A percentile compares a stretch with the other conserved stretches of the same genome.
Evolutionary conservation across 108 stramenopile species (phyloP).

Genomic region (Bacterosira constricta): DNA sequence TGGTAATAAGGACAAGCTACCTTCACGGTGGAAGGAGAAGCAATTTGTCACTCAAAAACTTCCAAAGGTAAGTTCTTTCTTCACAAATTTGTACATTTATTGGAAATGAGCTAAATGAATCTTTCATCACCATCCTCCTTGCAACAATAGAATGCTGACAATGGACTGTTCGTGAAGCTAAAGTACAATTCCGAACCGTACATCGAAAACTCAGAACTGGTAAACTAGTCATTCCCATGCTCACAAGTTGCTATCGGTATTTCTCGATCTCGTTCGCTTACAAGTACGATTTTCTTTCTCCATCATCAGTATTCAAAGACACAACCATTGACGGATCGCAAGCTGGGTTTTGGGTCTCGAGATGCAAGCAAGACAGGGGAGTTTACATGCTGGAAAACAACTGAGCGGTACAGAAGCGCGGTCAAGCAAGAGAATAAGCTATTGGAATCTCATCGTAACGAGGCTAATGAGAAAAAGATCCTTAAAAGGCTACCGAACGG

Average conservation of each 20-base stretch:
- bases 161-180: conserved; percentile 63
- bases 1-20: conserved; percentile 43
- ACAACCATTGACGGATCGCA: conserved; percentile 53
- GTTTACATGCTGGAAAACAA: conserved; percentile 55
- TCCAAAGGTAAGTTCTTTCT: conserved; percentile 32
- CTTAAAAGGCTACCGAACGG: conserved; percentile 16
- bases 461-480: conserved; percentile 28
- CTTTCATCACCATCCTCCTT: not conserved
- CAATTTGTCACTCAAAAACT: conserved; percentile 47
- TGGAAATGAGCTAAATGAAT: not conserved
- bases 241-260: not conserved
- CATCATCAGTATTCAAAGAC: conserved; percentile 52
- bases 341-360: conserved; percentile 63
- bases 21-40: conserved; percentile 62
- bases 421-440: conserved; percentile 53
- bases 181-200: conserved; percentile 62
- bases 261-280: not conserved
- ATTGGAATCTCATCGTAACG: conserved; percentile 23
- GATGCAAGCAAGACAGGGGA: conserved; percentile 64
- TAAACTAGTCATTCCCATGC: too few relatives aligned
- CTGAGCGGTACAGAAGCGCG: conserved; percentile 55
- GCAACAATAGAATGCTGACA: conserved; percentile 53
- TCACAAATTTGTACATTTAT: not conserved
- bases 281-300: not conserved
- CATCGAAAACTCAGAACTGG: conserved; percentile 49